Conservation (phyloP, 495 filamentous ascomycete genomes). For the Penicillium verhagenii region DNA sequence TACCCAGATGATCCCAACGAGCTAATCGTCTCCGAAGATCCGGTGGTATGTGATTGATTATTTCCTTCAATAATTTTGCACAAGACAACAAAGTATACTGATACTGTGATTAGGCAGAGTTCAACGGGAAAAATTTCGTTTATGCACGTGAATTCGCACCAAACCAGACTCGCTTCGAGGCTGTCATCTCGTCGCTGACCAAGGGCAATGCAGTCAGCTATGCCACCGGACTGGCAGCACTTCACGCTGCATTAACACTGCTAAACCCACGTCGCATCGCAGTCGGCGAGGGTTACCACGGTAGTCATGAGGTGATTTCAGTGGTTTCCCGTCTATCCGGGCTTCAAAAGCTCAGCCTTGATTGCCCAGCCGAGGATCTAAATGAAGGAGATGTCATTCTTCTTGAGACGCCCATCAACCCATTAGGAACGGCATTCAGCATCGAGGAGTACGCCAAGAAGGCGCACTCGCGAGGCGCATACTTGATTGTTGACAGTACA, state of each 20-base stretch:
- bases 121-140: constrained; percentile 42
- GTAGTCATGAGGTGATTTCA: constrained; percentile 73
- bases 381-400: constrained; percentile 75
- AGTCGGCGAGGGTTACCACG: constrained; percentile 81
- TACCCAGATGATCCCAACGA: constrained; percentile 65
- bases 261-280: constrained; percentile 72
- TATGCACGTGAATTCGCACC: constrained; percentile 75
- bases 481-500: constrained; percentile 78
- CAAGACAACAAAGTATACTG: background rate
- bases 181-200: constrained; percentile 66
- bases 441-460: constrained; percentile 62
- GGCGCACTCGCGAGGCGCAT: constrained; percentile 66
- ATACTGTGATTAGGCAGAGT: constrained; percentile 19
- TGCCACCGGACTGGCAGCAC: constrained; percentile 73
- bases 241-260: constrained; percentile 73
- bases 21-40: constrained; percentile 44
- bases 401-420: constrained; percentile 85
- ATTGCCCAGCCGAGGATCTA: constrained; percentile 52
- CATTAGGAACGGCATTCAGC: constrained; percentile 68
- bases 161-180: constrained; percentile 76
- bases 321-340: constrained; percentile 67
- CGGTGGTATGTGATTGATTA: constrained; percentile 15
- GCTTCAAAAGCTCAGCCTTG: constrained; percentile 58
- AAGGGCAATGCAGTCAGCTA: constrained; percentile 67
- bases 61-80: background rate